Conservation (phyloP, 352 stramenopile genomes). For the Phytophthora pistaciae region DNA sequence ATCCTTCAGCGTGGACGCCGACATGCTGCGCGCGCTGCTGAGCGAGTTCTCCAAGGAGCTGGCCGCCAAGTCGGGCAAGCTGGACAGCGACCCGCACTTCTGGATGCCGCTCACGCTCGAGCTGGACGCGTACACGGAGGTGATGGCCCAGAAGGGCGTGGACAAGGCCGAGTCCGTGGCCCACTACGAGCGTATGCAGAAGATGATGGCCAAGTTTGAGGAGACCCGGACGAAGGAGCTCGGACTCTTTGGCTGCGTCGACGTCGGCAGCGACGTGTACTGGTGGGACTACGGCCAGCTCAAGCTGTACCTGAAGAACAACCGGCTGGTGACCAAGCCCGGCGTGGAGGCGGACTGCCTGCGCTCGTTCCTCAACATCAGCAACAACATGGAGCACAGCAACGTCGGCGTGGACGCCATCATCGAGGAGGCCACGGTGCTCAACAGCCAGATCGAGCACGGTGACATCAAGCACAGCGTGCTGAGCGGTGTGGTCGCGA, state of each 20-base stretch:
- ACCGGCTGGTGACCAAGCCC: slow-evolving; percentile 92
- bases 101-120: slow-evolving; percentile 99
- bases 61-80: slow-evolving; percentile 92
- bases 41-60: slow-evolving; percentile 95
- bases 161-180: slow-evolving; percentile 61
- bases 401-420: slow-evolving; percentile 62
- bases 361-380: slow-evolving; percentile 84
- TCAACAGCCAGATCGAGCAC: slow-evolving; percentile 81
- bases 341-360: slow-evolving; percentile 85
- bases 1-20: slow-evolving; percentile 95
- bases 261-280: slow-evolving; percentile 97
- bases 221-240: slow-evolving; percentile 65
- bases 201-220: slow-evolving; percentile 92
- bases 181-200: slow-evolving; percentile 95
- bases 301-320: slow-evolving; percentile 98
- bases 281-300: slow-evolving; percentile 99
- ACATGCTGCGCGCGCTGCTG: slow-evolving; percentile 94
- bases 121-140: slow-evolving; percentile 90
- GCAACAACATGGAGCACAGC: slow-evolving; percentile 81
- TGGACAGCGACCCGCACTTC: slow-evolving; percentile 98
- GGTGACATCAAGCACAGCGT: slow-evolving; percentile 82
- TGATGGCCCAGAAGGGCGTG: slow-evolving; percentile 97
- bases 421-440: slow-evolving; percentile 75
- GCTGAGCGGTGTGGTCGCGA: slow-evolving; percentile 92
- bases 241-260: slow-evolving; percentile 96